Base-by-base conservation (phyloP, 495 filamentous ascomycete species). In the Neurospora intermedia region DNA sequence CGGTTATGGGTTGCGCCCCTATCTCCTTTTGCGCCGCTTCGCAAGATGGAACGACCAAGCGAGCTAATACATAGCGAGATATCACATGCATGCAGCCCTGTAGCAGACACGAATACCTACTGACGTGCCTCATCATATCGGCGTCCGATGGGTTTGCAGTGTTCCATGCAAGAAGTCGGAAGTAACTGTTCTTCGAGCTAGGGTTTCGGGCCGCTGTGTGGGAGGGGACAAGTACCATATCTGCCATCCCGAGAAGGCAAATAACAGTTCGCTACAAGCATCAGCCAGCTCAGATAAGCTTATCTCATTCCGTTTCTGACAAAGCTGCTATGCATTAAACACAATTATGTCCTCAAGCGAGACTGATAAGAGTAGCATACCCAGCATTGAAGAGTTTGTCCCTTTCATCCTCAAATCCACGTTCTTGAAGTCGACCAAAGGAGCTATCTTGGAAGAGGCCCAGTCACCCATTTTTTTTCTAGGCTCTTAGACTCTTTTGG, bases 1-100 rank as follows among this genome's bases (percentile, higher is more conserved):
- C 74, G 5, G 74, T 69, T 18, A 70, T 71, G 7, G 74, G 41
- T 73, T 77, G 74, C 76, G 73, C 40, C 41, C 45, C 59, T 59
- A 74, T 59, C 62, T 69, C 23, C 69, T 40, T 7, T 62, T 15
- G 23, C 27, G 54, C 59, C 15, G 16, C 72, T 39, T 74, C 70
- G 46, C 74, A 77, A 41, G 71, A 8, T 69, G 59, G 13, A 76
- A 41, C 40, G 74, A 27, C 23, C 23, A 13, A 27, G 27, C 27
- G 15, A 62, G 9, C 27, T 35, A 16, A 35, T 62, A 6, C 54
- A 27, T 31, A 31, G 27, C 27, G 54, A 66, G 54, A 66, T 73
- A 31, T 72, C 76, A 35, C 43, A 76, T n/a, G 76, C 76, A 69
- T 76, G 74, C 62, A 73, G 23, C 16, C 66, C 40, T 40, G 66